phyloP scores from a whole-genome alignment of 495 filamentous ascomycete species.

The Hypoxylon lenormandii region DNA sequence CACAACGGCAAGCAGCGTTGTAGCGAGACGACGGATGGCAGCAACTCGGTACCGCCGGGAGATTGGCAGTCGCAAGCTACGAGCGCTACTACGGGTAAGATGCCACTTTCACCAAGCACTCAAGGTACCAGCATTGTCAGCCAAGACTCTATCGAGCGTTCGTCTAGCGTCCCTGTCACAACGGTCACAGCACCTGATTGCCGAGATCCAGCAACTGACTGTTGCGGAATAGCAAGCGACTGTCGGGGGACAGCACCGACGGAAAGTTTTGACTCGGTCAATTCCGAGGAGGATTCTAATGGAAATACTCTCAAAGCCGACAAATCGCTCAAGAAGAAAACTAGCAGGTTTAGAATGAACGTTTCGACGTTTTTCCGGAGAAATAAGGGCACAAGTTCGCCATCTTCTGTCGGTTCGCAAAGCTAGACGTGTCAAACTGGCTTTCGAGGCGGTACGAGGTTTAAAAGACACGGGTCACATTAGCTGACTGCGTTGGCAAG shows the following conservation, averaged over 20 bases:
- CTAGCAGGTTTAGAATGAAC: constrained; percentile 62
- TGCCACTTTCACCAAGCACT: constrained; percentile 69
- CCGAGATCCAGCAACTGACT: constrained; percentile 22
- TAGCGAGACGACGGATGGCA: constrained; percentile 66
- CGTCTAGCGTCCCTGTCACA: constrained; percentile 55
- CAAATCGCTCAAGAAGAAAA: constrained; percentile 60
- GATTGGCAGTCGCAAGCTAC: constrained; percentile 68
- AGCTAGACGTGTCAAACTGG: constrained; percentile 7
- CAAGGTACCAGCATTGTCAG: constrained; percentile 70
- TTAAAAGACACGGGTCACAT: constrained; percentile 7
- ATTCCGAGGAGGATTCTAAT: constrained; percentile 50
- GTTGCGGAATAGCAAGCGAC: constrained; percentile 14
- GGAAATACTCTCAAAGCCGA: constrained; percentile 48
- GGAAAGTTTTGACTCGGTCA: constrained; percentile 30
- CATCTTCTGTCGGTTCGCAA: constrained; percentile 47
- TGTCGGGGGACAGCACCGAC: constrained; percentile 15
- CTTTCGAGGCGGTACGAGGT: constrained; percentile 9
- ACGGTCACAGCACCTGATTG: constrained; percentile 56
- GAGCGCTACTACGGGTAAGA: constrained; percentile 67
- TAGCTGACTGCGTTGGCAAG: constrained; percentile 11
- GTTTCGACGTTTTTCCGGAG: constrained; percentile 58
- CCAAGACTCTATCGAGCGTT: constrained; percentile 60
- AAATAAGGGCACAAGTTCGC: constrained; percentile 59
- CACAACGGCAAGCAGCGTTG: constrained; percentile 58
- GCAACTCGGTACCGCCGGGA: constrained; percentile 60